These are phyloP conservation scores for Apiotrichum gamsii DNA, from an alignment of 1,284 basidiomycete genomes.

Conservation along the genomic window DNA sequence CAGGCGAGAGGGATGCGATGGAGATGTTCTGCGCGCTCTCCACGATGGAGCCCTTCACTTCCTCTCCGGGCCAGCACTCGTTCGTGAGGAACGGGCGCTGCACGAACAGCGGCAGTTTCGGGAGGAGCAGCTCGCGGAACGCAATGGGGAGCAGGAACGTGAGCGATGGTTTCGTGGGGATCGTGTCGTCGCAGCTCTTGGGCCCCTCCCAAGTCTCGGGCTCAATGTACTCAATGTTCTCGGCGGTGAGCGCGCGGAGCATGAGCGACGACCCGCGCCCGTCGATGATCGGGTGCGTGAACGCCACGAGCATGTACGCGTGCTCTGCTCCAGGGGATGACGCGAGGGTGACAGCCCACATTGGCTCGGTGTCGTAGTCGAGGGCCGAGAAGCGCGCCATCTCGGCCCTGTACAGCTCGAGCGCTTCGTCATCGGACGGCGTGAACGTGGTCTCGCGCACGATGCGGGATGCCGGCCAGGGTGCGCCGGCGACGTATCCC, in stretches of 20 bases:
- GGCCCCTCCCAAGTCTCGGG: not conserved
- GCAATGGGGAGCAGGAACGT: conserved; percentile 24
- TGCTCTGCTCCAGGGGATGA: conserved; percentile 23
- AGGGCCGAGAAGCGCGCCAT: conserved; percentile 2
- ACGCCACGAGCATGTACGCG: conserved; percentile 4
- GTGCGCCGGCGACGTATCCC: not conserved
- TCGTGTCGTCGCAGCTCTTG: conserved; percentile 23
- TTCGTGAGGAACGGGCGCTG: conserved; percentile 16
- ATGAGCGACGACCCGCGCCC: conserved; percentile 2
- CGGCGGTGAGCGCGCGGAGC: conserved; percentile 1
- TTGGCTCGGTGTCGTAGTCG: not conserved
- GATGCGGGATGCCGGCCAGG: not conserved
- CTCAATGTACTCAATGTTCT: not conserved
- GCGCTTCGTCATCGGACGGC: not conserved
- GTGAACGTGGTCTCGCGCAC: not conserved
- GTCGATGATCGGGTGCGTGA: conserved; percentile 11
- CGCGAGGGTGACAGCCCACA: conserved; percentile 9
- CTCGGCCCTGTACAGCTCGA: not conserved
- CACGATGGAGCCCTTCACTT: conserved; percentile 2
- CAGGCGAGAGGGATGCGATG: conserved; percentile 12
- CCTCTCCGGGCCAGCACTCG: conserved; percentile 27
- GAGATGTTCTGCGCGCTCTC: conserved; percentile 8
- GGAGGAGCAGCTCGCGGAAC: conserved; percentile 29
- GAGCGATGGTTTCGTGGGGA: conserved; percentile 20
- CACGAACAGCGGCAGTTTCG: conserved; percentile 29